These are phyloP conservation scores for Aspergillus flavus DNA, from an alignment of 2,329 filamentous ascomycete species.

Conservation along the genomic window DNA sequence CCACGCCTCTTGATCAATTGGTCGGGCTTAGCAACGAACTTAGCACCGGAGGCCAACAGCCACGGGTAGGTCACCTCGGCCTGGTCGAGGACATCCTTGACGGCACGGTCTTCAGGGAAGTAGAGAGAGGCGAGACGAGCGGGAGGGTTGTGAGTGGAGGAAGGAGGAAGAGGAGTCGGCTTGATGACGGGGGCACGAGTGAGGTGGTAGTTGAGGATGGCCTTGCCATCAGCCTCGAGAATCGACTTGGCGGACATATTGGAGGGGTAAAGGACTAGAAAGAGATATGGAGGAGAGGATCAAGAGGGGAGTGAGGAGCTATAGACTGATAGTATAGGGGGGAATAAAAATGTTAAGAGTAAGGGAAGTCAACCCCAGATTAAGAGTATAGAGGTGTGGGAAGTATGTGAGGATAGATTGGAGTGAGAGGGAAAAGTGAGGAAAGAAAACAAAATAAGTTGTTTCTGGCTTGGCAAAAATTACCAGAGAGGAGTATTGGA, in stretches of 20 bases:
- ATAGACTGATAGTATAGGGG: constrained; percentile 8
- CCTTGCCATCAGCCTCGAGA: constrained; percentile 99
- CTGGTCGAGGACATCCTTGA: constrained; percentile 85
- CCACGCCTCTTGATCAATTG: constrained; percentile 99
- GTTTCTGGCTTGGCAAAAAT: constrained; percentile 14
- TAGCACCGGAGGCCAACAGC: constrained; percentile 79
- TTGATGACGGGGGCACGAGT: constrained; percentile 97
- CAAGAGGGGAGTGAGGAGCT: constrained; percentile 8
- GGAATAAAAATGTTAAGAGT: constrained; percentile 2
- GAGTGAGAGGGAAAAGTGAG: constrained; percentile 16
- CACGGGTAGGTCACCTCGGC: constrained; percentile 97
- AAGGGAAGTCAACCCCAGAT: constrained; percentile 21
- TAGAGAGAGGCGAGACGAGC: constrained; percentile 87
- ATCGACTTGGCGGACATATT: constrained; percentile 95
- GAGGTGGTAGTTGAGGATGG: constrained; percentile 99
- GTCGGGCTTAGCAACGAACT: constrained; percentile 98
- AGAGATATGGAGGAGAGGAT: constrained; percentile 8
- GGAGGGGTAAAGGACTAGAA: constrained; percentile 5
- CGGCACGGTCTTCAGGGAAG: constrained; percentile 85
- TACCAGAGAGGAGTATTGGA: constrained; percentile 18
- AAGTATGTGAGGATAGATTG: constrained; percentile 5
- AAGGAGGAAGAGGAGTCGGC: constrained; percentile 84
- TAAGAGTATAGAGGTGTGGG: constrained; percentile 13
- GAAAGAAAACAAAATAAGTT: constrained; percentile 19
- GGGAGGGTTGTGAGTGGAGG: constrained; percentile 87